phyloP scores from a whole-genome alignment of 139 green algal species.

The Chlamydomonas applanata region DNA sequence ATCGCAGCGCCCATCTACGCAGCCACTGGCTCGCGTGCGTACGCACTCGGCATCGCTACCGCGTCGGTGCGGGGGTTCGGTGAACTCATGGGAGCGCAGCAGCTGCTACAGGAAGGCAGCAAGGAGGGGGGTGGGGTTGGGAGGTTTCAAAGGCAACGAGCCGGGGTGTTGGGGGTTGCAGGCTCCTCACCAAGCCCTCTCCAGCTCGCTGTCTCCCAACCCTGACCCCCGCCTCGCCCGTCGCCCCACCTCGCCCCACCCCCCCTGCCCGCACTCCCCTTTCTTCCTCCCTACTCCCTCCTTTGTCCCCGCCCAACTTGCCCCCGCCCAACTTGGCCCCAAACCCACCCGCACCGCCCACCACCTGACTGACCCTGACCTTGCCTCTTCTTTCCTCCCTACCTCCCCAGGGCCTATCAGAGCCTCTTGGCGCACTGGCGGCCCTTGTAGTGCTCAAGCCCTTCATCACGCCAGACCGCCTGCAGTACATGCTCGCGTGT shows the following conservation, averaged over 20 bases:
- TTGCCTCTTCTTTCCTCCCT: neutral
- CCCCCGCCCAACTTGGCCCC: neutral
- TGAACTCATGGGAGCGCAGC: too few species aligned
- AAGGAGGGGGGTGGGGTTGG: too few species aligned
- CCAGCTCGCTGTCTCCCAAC: too few species aligned
- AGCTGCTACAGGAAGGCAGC: too few species aligned
- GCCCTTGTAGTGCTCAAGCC: constrained; percentile 69
- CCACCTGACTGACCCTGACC: too few species aligned
- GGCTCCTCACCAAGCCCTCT: too few species aligned
- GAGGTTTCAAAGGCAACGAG: too few species aligned
- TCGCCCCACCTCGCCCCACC: too few species aligned
- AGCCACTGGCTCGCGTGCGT: constrained; percentile 73
- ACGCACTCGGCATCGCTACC: constrained; percentile 70
- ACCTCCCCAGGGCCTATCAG: constrained; percentile 65
- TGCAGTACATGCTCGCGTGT: constrained; percentile 75
- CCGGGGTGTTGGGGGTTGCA: too few species aligned
- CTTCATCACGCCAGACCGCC: constrained; percentile 53
- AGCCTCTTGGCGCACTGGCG: constrained; percentile 78
- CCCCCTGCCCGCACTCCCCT: neutral
- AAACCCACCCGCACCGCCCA: neutral
- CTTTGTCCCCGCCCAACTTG: too few species aligned
- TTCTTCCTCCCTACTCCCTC: neutral
- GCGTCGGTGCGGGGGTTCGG: constrained; percentile 54
- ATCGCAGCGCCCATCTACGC: constrained; percentile 88
- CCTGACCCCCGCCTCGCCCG: too few species aligned